Conservation (phyloP, 352 stramenopile genomes). For the Achlya hypogyna region DNA sequence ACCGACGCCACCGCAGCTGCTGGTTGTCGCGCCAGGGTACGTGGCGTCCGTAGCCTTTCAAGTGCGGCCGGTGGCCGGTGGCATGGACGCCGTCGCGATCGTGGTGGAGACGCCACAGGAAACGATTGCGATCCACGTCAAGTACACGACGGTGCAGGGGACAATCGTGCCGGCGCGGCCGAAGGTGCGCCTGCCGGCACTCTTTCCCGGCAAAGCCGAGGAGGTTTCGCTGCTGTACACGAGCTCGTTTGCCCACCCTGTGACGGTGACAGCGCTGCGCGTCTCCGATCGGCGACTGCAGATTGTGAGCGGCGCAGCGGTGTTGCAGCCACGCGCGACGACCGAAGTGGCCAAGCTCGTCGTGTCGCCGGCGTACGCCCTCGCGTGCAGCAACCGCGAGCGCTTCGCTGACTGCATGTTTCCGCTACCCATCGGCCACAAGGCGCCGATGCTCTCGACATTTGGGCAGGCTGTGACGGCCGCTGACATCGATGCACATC, state of each 20-base stretch:
- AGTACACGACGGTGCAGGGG: background rate
- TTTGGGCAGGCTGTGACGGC: constrained; percentile 3
- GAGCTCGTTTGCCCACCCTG: background rate
- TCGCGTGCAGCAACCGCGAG: constrained; percentile 3
- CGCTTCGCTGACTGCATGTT: constrained; percentile 17
- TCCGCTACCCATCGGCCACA: background rate
- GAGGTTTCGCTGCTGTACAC: background rate
- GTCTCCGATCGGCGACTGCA: constrained; percentile 16
- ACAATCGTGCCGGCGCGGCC: background rate
- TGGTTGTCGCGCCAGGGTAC: background rate
- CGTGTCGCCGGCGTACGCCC: constrained; percentile 12
- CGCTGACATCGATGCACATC: background rate
- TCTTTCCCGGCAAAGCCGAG: constrained; percentile 1
- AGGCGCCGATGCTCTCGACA: background rate
- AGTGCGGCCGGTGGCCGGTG: background rate
- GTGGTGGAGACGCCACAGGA: background rate
- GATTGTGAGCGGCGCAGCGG: background rate
- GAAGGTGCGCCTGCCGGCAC: background rate
- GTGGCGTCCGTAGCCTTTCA: background rate
- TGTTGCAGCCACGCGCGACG: background rate
- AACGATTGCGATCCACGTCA: background rate
- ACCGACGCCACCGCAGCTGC: background rate
- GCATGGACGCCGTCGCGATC: background rate
- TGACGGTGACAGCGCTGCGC: background rate
- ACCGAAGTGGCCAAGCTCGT: background rate